Percentiles rank a stretch among this genome's conserved stretches.
Evolutionary conservation across 345 rosid species (phyloP).

Genomic region (Jatropha curcas): DNA sequence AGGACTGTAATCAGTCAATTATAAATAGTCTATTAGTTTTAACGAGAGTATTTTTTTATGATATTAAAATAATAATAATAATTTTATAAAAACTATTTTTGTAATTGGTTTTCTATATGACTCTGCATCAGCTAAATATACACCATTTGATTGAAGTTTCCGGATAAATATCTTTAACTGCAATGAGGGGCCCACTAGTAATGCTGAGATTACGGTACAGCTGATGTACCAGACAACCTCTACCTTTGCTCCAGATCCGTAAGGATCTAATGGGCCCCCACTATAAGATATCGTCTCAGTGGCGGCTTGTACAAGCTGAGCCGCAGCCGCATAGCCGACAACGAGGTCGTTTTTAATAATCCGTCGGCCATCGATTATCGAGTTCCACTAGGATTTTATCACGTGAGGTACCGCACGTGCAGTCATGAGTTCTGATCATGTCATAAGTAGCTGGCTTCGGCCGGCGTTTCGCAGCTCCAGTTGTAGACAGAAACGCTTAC

Average conservation of each 20-base stretch:
- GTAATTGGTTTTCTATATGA: no score
- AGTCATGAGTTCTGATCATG: no score
- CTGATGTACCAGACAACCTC: constrained; percentile 15
- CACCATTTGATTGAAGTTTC: not conserved
- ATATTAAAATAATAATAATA: no score
- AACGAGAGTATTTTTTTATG: no score
- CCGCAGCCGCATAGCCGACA: constrained; percentile 2
- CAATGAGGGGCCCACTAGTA: not conserved
- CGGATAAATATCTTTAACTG: no score
- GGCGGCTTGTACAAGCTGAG: not conserved
- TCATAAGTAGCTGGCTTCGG: not conserved
- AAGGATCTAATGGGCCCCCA: constrained; percentile 9
- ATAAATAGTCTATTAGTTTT: no score
- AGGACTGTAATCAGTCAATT: no score
- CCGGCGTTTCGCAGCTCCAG: no score
- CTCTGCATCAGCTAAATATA: no score
- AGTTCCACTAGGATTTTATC: not conserved
- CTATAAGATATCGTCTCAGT: not conserved
- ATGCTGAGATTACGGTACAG: constrained; percentile 18
- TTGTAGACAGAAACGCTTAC: not conserved
- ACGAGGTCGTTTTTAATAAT: not conserved
- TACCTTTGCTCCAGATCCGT: constrained; percentile 5
- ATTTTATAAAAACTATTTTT: no score
- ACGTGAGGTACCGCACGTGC: constrained; percentile 13
- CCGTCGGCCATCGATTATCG: not conserved